Evolutionary conservation across 192 early-diverging fungal genomes (phyloP).

Genomic region (Radiomyces spectabilis): DNA sequence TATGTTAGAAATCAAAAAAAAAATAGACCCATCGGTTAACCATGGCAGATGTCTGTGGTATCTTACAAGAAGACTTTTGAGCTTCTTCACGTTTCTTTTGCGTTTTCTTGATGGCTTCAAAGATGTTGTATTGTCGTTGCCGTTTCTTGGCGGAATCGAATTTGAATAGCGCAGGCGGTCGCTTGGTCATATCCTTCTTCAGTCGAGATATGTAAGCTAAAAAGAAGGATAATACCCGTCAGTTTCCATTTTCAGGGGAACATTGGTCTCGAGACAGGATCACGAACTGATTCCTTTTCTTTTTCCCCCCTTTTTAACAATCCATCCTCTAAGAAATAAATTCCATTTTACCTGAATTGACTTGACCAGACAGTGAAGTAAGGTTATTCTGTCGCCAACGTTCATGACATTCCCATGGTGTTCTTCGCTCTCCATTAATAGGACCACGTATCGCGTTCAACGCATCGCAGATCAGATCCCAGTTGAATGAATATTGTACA

Average conservation of each 20-base stretch:
- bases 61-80: conserved; percentile 25
- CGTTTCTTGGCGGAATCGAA: conserved; percentile 24
- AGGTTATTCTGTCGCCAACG: conserved; percentile 50
- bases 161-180: conserved; percentile 10
- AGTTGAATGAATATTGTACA: conserved; percentile 54
- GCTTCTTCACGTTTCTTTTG: conserved; percentile 49
- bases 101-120: conserved; percentile 55
- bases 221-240: neutral
- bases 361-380: conserved; percentile 25
- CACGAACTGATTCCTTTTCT: no score
- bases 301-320: no score
- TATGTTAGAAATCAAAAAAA: neutral
- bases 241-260: no score
- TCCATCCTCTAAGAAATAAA: no score
- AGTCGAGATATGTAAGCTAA: conserved; percentile 21
- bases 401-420: conserved; percentile 60
- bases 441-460: conserved; percentile 43
- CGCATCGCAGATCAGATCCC: conserved; percentile 57
- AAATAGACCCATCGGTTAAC: no score
- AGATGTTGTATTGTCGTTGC: conserved; percentile 45
- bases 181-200: conserved; percentile 33
- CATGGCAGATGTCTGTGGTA: no score
- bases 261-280: no score
- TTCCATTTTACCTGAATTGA: conserved; percentile 20
- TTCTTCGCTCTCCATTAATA: conserved; percentile 39